phyloP scores from a whole-genome alignment of 371 early-diverging fungal genomes.

The Mucor velutinosus region DNA sequence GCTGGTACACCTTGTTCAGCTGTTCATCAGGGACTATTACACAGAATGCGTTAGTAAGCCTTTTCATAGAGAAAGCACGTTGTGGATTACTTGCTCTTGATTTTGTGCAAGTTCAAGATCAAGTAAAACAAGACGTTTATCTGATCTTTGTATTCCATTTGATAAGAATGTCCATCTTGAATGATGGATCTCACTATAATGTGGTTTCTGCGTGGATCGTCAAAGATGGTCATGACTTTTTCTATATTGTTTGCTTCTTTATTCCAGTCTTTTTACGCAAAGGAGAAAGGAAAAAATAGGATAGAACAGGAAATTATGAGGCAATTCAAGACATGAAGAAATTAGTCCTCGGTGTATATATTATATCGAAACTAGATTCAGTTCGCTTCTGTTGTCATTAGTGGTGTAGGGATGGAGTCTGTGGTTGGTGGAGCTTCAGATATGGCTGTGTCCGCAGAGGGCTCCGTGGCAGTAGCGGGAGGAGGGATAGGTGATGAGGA shows the following conservation, averaged over 20 bases:
- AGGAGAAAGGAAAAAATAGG: background rate
- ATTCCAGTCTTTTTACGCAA: background rate
- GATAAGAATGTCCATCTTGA: constrained; percentile 3
- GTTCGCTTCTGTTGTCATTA: constrained; percentile 11
- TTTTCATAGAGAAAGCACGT: background rate
- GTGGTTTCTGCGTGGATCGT: constrained; percentile 3
- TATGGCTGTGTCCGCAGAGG: background rate
- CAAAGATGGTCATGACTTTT: constrained; percentile 3
- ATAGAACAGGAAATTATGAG: constrained; percentile 1
- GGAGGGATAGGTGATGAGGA: background rate
- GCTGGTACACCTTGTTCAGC: constrained; percentile 1
- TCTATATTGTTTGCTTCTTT: background rate
- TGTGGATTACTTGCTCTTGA: constrained; percentile 2
- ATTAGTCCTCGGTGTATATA: constrained; percentile 7
- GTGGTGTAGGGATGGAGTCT: background rate
- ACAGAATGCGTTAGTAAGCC: background rate
- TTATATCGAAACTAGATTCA: background rate
- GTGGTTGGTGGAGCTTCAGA: background rate
- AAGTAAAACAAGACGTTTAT: constrained; percentile 17
- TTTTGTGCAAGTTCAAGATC: constrained; percentile 9
- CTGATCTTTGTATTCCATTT: constrained; percentile 18
- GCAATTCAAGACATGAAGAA: background rate
- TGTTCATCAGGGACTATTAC: constrained; percentile 6
- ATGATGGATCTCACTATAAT: constrained; percentile 1
- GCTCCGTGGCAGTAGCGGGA: background rate